Evolutionary conservation across 352 stramenopile genomes (phyloP).

Genomic region (Phytophthora capsici): DNA sequence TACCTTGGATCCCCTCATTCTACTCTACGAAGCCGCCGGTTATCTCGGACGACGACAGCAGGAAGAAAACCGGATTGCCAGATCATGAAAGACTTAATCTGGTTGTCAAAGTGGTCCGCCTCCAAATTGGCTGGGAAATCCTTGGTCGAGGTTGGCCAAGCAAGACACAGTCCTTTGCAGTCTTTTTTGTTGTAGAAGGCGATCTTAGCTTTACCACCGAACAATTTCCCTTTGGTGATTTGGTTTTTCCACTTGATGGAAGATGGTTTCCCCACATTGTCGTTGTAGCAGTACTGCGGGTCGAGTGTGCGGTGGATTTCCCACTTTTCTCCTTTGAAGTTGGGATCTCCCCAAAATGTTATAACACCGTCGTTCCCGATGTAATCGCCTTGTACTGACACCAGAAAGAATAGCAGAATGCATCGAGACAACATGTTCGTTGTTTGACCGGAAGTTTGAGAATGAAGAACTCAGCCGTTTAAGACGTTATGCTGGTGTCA

Average conservation of each 20-base stretch:
- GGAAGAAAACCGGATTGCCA: constrained; percentile 12
- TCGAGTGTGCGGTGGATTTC: constrained; percentile 13
- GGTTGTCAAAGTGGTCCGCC: constrained; percentile 28
- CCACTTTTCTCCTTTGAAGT: constrained; percentile 29
- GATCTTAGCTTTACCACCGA: constrained; percentile 22
- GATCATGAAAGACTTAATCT: constrained; percentile 37
- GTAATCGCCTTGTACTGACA: not conserved
- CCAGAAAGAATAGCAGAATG: too few relatives aligned
- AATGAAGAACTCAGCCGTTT: constrained; percentile 3
- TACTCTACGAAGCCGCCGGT: not conserved
- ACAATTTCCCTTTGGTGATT: constrained; percentile 4
- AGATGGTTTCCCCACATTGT: constrained; percentile 30
- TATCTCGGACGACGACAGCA: constrained; percentile 14
- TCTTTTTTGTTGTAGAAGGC: constrained; percentile 34
- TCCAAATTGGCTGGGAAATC: constrained; percentile 25
- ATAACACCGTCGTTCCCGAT: constrained; percentile 4
- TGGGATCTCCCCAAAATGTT: constrained; percentile 19
- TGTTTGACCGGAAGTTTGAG: constrained; percentile 2
- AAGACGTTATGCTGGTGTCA: constrained; percentile 1
- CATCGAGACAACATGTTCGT: not conserved
- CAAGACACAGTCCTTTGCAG: constrained; percentile 16
- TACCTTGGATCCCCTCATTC: not conserved
- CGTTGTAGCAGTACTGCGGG: constrained; percentile 34
- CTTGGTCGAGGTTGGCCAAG: constrained; percentile 17
- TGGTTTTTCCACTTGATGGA: constrained; percentile 34